These are phyloP conservation scores for Capsicum chinense DNA, from an alignment of 257 asterid genomes.

Conservation along the genomic window DNA sequence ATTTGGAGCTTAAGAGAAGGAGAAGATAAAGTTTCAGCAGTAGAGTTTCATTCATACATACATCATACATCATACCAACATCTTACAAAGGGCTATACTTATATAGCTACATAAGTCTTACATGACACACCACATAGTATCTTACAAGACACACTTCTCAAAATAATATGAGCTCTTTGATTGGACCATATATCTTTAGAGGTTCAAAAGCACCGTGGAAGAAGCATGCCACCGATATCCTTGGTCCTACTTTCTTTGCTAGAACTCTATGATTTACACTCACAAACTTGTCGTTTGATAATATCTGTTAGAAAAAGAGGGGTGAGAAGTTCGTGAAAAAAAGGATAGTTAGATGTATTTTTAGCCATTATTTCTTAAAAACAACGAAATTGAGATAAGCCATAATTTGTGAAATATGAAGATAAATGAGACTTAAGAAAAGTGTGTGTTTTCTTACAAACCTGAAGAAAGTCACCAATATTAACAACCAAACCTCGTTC, in stretches of 20 bases:
- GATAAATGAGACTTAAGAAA: not conserved
- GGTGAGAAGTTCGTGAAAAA: too few relatives aligned
- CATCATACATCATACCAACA: too few relatives aligned
- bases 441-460: constrained; percentile 9
- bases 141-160: too few relatives aligned
- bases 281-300: constrained; percentile 65
- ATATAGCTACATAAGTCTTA: too few relatives aligned
- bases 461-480: constrained; percentile 78
- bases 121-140: too few relatives aligned
- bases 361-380: too few relatives aligned
- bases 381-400: not conserved
- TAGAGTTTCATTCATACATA: too few relatives aligned
- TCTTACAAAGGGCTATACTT: too few relatives aligned
- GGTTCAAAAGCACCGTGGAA: constrained; percentile 45
- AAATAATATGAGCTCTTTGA: constrained; percentile 48
- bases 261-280: constrained; percentile 68
- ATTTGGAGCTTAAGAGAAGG: too few relatives aligned
- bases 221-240: constrained; percentile 73
- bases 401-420: not conserved
- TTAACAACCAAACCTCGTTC: constrained; percentile 62
- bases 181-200: constrained; percentile 52
- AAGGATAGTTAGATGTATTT: too few relatives aligned
- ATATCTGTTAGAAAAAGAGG: constrained; percentile 41
- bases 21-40: too few relatives aligned
- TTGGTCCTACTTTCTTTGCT: constrained; percentile 61